phyloP scores from a whole-genome alignment of 306 rosid genomes.

The Lagenaria siceraria region DNA sequence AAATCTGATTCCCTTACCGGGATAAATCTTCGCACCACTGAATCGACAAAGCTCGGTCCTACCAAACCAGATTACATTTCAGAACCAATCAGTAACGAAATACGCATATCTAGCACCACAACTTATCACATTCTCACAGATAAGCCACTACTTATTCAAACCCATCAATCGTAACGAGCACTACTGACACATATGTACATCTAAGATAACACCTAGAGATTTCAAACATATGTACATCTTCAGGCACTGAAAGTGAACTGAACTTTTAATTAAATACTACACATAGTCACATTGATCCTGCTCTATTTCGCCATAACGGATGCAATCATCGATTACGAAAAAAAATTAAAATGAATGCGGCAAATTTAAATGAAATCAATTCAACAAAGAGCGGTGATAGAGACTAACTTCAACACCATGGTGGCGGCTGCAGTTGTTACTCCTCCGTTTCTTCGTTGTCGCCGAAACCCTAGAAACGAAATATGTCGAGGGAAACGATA shows the following conservation, averaged over 20 bases:
- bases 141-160: neutral
- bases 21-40: slow-evolving; percentile 55
- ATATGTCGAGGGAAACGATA: neutral
- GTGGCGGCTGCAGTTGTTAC: slow-evolving; percentile 1
- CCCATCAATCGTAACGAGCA: neutral
- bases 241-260: neutral
- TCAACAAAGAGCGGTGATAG: neutral
- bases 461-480: neutral
- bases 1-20: slow-evolving; percentile 52
- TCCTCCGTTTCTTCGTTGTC: neutral
- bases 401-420: slow-evolving; percentile 7
- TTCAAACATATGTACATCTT: neutral
- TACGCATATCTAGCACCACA: neutral
- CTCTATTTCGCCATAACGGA: neutral
- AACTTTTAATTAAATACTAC: neutral
- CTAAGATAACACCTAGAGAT: neutral
- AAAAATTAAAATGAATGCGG: too few relatives aligned
- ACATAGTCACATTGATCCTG: neutral
- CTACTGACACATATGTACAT: neutral
- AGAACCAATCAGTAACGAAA: neutral
- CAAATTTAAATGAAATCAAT: neutral
- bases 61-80: neutral
- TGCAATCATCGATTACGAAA: neutral
- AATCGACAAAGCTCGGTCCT: slow-evolving; percentile 59
- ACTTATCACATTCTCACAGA: neutral